A percentile compares a stretch with the other conserved stretches of the same genome.
Evolutionary conservation across 139 green algal species (phyloP).

Genomic region (Chlorella sp.): DNA sequence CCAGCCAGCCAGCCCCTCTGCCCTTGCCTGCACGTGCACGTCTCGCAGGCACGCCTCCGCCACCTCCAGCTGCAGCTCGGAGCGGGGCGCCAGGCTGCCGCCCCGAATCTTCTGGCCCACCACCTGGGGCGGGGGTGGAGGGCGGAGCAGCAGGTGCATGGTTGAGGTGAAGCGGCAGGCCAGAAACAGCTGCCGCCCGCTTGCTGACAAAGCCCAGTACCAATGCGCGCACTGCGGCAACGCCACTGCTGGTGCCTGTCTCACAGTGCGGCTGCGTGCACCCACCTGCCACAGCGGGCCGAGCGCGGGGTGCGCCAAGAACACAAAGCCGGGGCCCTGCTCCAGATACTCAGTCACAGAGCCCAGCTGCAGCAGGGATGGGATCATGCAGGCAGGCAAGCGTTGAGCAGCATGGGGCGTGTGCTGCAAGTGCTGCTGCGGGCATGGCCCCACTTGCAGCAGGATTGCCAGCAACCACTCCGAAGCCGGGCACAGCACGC

Average conservation of each 20-base stretch:
- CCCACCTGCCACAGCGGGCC: conserved; percentile 89
- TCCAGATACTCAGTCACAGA: conserved; percentile 76
- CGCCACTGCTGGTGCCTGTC: too few species aligned
- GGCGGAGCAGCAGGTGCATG: too few species aligned
- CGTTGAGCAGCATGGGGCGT: background rate
- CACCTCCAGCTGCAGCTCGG: conserved; percentile 80
- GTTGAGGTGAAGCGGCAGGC: too few species aligned
- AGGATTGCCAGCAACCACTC: background rate
- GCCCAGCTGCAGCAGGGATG: conserved; percentile 38
- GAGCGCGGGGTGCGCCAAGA: conserved; percentile 91
- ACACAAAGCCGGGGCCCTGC: conserved; percentile 87
- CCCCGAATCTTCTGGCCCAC: conserved; percentile 94
- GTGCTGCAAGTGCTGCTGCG: too few species aligned
- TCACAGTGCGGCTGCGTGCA: too few species aligned
- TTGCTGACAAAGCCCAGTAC: too few species aligned
- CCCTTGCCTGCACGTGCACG: conserved; percentile 15
- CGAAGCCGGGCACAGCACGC: background rate
- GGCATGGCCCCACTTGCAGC: too few species aligned
- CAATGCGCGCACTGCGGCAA: too few species aligned
- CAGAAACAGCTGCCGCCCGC: too few species aligned
- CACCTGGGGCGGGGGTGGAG: conserved; percentile 44
- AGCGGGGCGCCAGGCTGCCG: conserved; percentile 64
- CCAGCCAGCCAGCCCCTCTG: too few species aligned
- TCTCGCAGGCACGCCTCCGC: conserved; percentile 63
- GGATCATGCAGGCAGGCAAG: background rate